Percentiles rank a stretch among this genome's conserved stretches.
These are phyloP conservation scores for Cladophialophora exuberans DNA, from an alignment of 2,329 filamentous ascomycete species.

Conservation along the genomic window DNA sequence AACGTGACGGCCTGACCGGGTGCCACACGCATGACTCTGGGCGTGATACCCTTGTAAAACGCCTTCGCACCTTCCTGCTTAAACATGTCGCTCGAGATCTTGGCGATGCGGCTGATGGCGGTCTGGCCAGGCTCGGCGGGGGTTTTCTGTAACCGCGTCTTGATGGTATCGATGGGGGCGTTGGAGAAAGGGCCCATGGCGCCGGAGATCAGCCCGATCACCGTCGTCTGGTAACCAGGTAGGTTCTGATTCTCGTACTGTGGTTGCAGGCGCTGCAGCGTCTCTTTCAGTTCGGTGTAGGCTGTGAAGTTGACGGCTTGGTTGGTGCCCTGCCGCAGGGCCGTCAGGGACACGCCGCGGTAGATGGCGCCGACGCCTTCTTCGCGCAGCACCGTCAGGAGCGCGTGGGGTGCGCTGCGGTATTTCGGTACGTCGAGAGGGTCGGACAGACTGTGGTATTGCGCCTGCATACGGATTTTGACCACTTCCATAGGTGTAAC, in stretches of 20 bases:
- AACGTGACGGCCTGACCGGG: constrained; percentile 86
- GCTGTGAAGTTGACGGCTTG: constrained; percentile 99
- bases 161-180: constrained; percentile 98
- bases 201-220: constrained; percentile 87
- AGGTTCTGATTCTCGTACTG: constrained; percentile 67
- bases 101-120: constrained; percentile 75
- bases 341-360: constrained; percentile 90
- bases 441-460: constrained; percentile 97
- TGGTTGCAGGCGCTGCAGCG: constrained; percentile 72
- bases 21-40: constrained; percentile 94
- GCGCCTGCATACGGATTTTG: constrained; percentile 97
- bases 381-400: constrained; percentile 88
- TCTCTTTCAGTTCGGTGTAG: constrained; percentile 89
- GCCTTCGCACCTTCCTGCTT: constrained; percentile 91
- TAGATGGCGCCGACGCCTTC: constrained; percentile 88
- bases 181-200: constrained; percentile 97
- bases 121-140: constrained; percentile 80
- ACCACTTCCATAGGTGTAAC: constrained; percentile 99
- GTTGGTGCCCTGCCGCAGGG: constrained; percentile 91
- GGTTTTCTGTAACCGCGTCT: constrained; percentile 91
- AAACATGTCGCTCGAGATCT: constrained; percentile 83
- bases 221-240: constrained; percentile 84
- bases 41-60: constrained; percentile 99
- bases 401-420: constrained; percentile 82
- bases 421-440: constrained; percentile 96